Base-by-base conservation (phyloP, 345 rosid genomes). In the Camelina laxa region DNA sequence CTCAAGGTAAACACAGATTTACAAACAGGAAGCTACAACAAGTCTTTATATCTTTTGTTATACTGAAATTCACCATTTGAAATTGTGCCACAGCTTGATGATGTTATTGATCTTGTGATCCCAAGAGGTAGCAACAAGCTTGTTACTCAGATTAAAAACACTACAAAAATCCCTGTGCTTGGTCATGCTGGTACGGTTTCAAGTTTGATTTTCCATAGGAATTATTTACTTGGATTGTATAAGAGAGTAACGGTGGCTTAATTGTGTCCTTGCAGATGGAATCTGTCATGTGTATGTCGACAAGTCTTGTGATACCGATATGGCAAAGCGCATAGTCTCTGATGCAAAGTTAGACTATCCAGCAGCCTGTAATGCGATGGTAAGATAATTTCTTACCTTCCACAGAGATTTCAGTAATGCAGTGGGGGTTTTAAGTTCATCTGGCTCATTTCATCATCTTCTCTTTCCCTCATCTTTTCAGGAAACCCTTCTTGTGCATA, bases 351-450 rank as follows among this genome's bases (percentile, higher is more conserved):
- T 80, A 70, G 99, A 96, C 81, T 96, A 96, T 76, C 98, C 99
- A 49, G 97, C 99, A 71, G 97, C 97, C 30, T 96, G 97, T 76
- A 96, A 92, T 70, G 96, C 99, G 51, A 88, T 92, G 99, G 99
- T 96, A 86, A 81, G 67, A 38, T 24, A 42, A 9, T 10, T 35
- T 35, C 44, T 51, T 59, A 59, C 41, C 11, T 49, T 30, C 74
- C 17, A 47, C 31, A 21, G 12, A 24, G 64, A 55, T 14, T 56
- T n/a, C 8, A 48, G 74, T 65, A 59, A 38, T 21, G 35, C 61
- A 38, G n/a, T 65, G 67, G 31, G 56, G 0, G 14, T 71, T 47
- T 11, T 15, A 48, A 17, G 42, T 50, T 60, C 21, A 36, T 22
- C 35, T 10, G 9, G 21, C 33, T 50, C 48, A 39, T 74, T 54